Percentiles rank a stretch among this genome's conserved stretches.
phyloP scores from a whole-genome alignment of 2,329 filamentous ascomycete genomes.

The Cytospora leucostoma region DNA sequence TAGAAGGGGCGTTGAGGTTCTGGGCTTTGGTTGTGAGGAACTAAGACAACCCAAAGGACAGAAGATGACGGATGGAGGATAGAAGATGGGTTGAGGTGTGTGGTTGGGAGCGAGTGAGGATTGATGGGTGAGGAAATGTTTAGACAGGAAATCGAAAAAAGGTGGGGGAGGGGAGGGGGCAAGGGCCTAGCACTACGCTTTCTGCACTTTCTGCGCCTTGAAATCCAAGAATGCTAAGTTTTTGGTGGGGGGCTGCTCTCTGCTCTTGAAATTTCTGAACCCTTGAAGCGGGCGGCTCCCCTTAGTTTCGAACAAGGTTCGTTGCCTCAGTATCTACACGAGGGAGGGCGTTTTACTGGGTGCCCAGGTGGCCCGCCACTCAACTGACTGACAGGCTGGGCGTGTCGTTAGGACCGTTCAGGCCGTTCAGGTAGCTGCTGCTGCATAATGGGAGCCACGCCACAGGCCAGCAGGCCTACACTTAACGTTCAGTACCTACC shows the following conservation, averaged over 20 bases:
- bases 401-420: too few species aligned
- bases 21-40: conserved; percentile 17
- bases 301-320: neutral
- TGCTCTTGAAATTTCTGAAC: conserved; percentile 26
- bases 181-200: neutral
- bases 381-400: too few species aligned
- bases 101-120: neutral
- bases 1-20: neutral
- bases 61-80: conserved; percentile 7
- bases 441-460: too few species aligned
- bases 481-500: too few species aligned
- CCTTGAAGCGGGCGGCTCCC: neutral
- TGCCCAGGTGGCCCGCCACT: too few species aligned
- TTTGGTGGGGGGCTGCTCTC: conserved; percentile 18
- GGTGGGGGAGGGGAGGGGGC: conserved; percentile 6
- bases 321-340: neutral
- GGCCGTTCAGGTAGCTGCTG: too few species aligned
- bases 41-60: conserved; percentile 6
- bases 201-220: neutral
- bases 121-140: neutral
- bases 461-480: too few species aligned
- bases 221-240: conserved; percentile 5
- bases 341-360: too few species aligned
- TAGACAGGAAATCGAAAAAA: conserved; percentile 13
- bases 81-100: conserved; percentile 17